These are phyloP conservation scores for Mycena citricolor DNA, from an alignment of 1,284 basidiomycete genomes.

Conservation along the genomic window DNA sequence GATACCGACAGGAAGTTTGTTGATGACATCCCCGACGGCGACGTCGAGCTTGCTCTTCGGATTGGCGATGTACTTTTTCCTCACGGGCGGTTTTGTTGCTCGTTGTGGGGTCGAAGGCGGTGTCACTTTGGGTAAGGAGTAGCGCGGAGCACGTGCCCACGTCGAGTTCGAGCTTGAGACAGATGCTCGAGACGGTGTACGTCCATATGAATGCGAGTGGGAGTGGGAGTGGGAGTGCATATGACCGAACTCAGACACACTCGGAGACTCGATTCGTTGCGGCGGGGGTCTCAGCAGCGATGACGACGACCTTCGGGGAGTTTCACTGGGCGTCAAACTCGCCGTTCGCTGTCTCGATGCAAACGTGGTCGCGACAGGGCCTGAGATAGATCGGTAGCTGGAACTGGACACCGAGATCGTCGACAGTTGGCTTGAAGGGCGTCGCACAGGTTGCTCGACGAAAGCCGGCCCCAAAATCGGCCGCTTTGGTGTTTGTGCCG, in stretches of 20 bases:
- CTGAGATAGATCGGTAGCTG: slow-evolving; percentile 58
- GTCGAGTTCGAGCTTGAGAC: slow-evolving; percentile 52
- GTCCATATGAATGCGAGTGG: too few species aligned
- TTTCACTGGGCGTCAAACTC: slow-evolving; percentile 49
- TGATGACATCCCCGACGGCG: slow-evolving; percentile 88
- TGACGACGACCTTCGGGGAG: slow-evolving; percentile 39
- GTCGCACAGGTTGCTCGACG: slow-evolving; percentile 27
- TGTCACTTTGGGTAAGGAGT: slow-evolving; percentile 49
- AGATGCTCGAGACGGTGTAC: slow-evolving; percentile 42
- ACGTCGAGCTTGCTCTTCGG: slow-evolving; percentile 89
- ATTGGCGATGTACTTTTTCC: slow-evolving; percentile 79
- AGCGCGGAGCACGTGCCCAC: slow-evolving; percentile 69
- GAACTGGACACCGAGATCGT: slow-evolving; percentile 43
- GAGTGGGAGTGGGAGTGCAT: slow-evolving; percentile 41
- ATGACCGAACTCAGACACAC: slow-evolving; percentile 54
- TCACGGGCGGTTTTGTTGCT: slow-evolving; percentile 36
- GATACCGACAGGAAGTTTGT: slow-evolving; percentile 83
- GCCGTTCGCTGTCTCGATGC: slow-evolving; percentile 77
- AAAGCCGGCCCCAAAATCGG: too few species aligned
- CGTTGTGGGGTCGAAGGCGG: slow-evolving; percentile 43
- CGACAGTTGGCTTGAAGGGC: slow-evolving; percentile 51
- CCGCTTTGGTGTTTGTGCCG: too few species aligned
- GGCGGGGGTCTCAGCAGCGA: slow-evolving; percentile 30
- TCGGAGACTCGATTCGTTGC: slow-evolving; percentile 53
- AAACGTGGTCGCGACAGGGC: slow-evolving; percentile 63